Conservation (phyloP, 371 early-diverging fungal genomes). For the Circinella minor region DNA sequence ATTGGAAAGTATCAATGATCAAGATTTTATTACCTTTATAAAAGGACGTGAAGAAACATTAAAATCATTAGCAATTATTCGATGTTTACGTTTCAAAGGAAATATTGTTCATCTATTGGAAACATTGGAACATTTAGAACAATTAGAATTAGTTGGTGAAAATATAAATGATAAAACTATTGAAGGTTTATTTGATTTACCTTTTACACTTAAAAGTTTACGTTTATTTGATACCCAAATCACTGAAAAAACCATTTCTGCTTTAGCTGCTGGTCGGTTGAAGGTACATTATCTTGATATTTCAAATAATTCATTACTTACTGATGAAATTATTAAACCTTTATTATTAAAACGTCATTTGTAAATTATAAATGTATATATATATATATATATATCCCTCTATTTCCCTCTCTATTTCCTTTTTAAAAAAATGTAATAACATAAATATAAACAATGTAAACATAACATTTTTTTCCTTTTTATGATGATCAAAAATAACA, state of each 20-base stretch:
- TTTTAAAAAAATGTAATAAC: too few species aligned
- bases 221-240: slow-evolving; percentile 17
- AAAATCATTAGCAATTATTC: slow-evolving; percentile 2
- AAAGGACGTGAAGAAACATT: background rate
- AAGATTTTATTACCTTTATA: background rate
- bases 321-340: background rate
- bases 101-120: slow-evolving; percentile 4
- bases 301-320: slow-evolving; percentile 6
- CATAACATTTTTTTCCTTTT: too few species aligned
- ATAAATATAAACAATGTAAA: too few species aligned
- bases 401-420: too few species aligned
- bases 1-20: slow-evolving; percentile 10
- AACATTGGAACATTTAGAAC: slow-evolving; percentile 1
- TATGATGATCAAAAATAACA: too few species aligned
- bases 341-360: slow-evolving; percentile 7
- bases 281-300: slow-evolving; percentile 15
- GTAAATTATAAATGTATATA: background rate
- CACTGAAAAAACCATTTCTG: background rate
- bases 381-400: too few species aligned
- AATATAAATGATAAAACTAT: slow-evolving; percentile 9
- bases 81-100: background rate
- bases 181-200: slow-evolving; percentile 11
- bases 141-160: slow-evolving; percentile 9
- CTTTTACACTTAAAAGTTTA: slow-evolving; percentile 16
- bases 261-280: slow-evolving; percentile 17